phyloP scores from a whole-genome alignment of 75 land plant genomes.

The Sequoia sempervirens region DNA sequence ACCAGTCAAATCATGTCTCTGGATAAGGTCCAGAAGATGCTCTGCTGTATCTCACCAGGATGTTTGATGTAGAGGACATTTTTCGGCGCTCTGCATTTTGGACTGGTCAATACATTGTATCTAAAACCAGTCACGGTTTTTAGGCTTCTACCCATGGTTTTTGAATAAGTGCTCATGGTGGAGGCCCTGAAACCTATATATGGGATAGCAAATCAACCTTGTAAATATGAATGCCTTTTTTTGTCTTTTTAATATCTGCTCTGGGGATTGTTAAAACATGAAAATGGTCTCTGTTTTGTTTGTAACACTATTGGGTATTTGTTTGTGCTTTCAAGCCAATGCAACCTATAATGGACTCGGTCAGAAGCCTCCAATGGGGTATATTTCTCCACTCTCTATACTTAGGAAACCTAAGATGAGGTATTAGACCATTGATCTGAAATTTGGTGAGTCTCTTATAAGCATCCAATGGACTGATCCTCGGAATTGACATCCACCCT shows the following conservation, averaged over 20 bases:
- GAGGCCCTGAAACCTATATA: neutral
- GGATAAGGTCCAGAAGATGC: no score
- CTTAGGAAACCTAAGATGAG: no score
- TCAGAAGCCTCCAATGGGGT: slow-evolving; percentile 85
- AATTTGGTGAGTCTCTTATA: neutral
- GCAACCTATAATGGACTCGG: slow-evolving; percentile 57
- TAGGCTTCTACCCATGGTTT: no score
- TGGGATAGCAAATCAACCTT: neutral
- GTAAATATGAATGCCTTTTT: neutral
- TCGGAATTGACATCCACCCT: neutral
- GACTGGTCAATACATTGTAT: no score
- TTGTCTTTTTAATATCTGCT: neutral
- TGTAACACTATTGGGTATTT: neutral
- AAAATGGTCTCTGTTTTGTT: neutral
- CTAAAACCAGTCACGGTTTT: no score
- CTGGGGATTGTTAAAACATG: neutral
- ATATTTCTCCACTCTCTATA: neutral
- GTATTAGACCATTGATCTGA: neutral
- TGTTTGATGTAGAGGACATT: no score
- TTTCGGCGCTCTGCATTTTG: no score
- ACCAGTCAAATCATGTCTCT: no score
- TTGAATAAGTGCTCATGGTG: no score
- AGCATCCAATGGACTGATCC: no score
- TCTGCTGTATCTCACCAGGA: no score
- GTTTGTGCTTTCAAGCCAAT: slow-evolving; percentile 1